These are phyloP conservation scores for Anastatica hierochuntica DNA, from an alignment of 345 rosid species.

Conservation along the genomic window DNA sequence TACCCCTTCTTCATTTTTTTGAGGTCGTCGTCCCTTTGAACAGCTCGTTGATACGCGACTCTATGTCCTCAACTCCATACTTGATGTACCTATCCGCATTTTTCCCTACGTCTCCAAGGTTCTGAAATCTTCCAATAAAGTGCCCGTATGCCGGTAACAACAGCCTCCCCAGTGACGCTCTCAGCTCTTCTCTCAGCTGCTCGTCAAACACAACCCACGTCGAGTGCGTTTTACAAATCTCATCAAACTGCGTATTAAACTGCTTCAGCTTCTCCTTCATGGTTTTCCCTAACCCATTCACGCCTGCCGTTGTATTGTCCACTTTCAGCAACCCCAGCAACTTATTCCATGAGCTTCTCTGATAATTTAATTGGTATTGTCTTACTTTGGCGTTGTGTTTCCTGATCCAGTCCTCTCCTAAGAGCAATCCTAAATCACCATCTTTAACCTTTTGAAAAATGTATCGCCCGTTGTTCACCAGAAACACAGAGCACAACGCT, in stretches of 20 bases:
- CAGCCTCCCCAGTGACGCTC: slow-evolving; percentile 32
- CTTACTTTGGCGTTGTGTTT: slow-evolving; percentile 67
- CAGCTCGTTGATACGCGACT: slow-evolving; percentile 41
- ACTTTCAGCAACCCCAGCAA: slow-evolving; percentile 45
- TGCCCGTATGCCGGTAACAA: slow-evolving; percentile 53
- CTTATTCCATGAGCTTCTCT: slow-evolving; percentile 71
- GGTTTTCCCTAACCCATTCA: slow-evolving; percentile 33
- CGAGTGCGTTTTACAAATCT: slow-evolving; percentile 44
- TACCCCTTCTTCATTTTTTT: slow-evolving; percentile 45
- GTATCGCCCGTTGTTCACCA: slow-evolving; percentile 85
- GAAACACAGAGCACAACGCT: slow-evolving; percentile 51
- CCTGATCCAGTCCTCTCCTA: slow-evolving; percentile 80
- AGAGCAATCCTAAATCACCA: slow-evolving; percentile 51
- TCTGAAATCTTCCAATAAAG: slow-evolving; percentile 48
- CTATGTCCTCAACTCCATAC: slow-evolving; percentile 45
- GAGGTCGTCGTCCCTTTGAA: slow-evolving; percentile 46
- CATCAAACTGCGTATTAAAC: slow-evolving; percentile 46
- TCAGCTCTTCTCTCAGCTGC: slow-evolving; percentile 56
- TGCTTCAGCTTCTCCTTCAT: slow-evolving; percentile 53
- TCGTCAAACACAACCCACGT: slow-evolving; percentile 55
- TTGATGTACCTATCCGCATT: slow-evolving; percentile 34
- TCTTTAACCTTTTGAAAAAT: slow-evolving; percentile 80
- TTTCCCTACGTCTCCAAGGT: slow-evolving; percentile 46
- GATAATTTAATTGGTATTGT: slow-evolving; percentile 47
- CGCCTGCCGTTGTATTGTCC: slow-evolving; percentile 31